Percentiles rank a stretch among this genome's conserved stretches.
These are phyloP conservation scores for Trichoderma harzianum DNA, from an alignment of 2,329 filamentous ascomycete species.

Conservation along the genomic window DNA sequence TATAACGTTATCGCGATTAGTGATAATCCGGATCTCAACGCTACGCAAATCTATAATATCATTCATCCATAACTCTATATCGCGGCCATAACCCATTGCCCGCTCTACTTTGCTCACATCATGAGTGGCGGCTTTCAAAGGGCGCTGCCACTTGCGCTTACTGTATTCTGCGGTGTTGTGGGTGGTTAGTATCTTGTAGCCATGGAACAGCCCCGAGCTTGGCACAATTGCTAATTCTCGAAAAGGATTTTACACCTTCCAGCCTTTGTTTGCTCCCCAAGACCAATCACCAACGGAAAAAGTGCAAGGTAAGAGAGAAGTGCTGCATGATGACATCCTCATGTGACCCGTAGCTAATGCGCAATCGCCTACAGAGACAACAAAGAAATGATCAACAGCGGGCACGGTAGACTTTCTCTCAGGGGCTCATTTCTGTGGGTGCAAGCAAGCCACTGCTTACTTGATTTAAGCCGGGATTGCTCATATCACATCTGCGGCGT, in stretches of 20 bases:
- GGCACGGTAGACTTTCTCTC: neutral
- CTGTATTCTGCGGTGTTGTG: slow-evolving; percentile 37
- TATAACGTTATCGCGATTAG: neutral
- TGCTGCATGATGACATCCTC: neutral
- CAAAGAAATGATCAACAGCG: neutral
- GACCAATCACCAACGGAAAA: slow-evolving; percentile 18
- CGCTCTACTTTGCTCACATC: neutral
- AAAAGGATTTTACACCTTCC: slow-evolving; percentile 38
- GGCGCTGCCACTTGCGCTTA: slow-evolving; percentile 34
- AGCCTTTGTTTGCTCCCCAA: slow-evolving; percentile 31
- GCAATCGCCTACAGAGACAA: neutral
- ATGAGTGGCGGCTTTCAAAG: slow-evolving; percentile 37
- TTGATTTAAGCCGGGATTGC: neutral
- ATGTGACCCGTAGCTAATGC: neutral
- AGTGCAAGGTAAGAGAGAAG: slow-evolving; percentile 18
- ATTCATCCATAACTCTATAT: neutral
- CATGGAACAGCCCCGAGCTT: neutral
- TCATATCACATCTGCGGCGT: neutral
- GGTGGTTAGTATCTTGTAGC: slow-evolving; percentile 34
- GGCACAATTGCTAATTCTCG: neutral
- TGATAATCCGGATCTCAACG: neutral
- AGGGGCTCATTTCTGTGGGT: neutral
- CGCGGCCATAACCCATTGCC: neutral
- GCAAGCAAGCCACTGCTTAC: neutral
- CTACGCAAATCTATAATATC: neutral